Evolutionary conservation across 495 filamentous ascomycete genomes (phyloP).

Genomic region (Jackrogersella multiformis): DNA sequence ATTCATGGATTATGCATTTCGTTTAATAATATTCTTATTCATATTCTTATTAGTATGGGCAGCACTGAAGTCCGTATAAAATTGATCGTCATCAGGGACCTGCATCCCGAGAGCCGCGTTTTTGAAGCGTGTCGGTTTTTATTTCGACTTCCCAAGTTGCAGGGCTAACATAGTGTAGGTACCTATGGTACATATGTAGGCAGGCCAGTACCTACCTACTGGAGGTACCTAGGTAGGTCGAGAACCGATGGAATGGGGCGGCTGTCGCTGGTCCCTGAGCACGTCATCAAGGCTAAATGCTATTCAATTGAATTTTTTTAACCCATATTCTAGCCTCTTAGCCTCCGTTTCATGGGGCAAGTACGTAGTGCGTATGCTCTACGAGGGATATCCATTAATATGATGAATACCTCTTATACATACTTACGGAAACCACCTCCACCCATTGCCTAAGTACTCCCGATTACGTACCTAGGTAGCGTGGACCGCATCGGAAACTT

Average conservation of each 20-base stretch:
- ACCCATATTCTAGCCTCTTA: conserved; percentile 30
- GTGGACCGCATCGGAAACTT: conserved; percentile 10
- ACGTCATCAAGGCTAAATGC: conserved; percentile 58
- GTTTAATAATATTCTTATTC: too few relatives aligned
- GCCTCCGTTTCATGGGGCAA: conserved; percentile 9
- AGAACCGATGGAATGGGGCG: conserved; percentile 34
- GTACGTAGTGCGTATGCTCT: background rate
- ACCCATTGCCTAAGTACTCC: conserved; percentile 1
- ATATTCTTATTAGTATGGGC: too few relatives aligned
- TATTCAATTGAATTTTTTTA: conserved; percentile 25
- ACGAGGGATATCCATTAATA: too few relatives aligned
- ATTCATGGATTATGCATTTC: background rate
- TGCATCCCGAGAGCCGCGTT: conserved; percentile 36
- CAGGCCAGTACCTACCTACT: too few relatives aligned
- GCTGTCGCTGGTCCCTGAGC: conserved; percentile 50
- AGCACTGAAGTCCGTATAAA: background rate
- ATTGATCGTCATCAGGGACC: conserved; percentile 36
- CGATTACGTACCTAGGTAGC: conserved; percentile 37
- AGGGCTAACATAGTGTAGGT: conserved; percentile 1
- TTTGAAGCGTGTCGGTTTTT: background rate
- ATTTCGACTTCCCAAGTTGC: background rate
- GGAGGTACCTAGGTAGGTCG: too few relatives aligned
- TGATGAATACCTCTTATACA: too few relatives aligned
- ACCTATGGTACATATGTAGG: too few relatives aligned
- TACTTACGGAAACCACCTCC: background rate